Conservation (phyloP, 768 basidiomycete species). For the Mycena albidolilacea region DNA sequence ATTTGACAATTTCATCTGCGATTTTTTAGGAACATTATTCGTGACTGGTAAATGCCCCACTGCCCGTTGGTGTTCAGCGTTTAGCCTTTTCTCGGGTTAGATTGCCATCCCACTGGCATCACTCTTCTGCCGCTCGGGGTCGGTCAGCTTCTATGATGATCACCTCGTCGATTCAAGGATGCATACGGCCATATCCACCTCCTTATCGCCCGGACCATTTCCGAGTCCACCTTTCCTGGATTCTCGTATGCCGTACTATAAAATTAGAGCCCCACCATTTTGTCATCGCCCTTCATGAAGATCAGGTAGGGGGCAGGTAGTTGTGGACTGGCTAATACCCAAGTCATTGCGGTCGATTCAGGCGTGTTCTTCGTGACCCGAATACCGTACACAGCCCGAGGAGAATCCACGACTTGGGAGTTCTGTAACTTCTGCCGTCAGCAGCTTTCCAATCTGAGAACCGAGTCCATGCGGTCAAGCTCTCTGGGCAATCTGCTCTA, state of each 20-base stretch:
- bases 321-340: no score
- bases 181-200: neutral
- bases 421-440: constrained; percentile 5
- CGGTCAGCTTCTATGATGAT: constrained; percentile 26
- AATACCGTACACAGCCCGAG: constrained; percentile 6
- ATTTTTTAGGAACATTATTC: no score
- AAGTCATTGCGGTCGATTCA: neutral
- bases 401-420: constrained; percentile 10
- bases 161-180: neutral
- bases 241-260: neutral
- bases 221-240: neutral
- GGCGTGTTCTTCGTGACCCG: neutral
- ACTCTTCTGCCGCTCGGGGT: no score
- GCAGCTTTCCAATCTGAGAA: constrained; percentile 19
- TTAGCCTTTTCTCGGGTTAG: no score
- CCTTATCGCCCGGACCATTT: constrained; percentile 32
- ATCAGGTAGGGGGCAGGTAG: neutral
- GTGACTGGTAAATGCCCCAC: no score
- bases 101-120: no score
- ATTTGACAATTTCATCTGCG: no score
- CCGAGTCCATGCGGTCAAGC: constrained; percentile 21
- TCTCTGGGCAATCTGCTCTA: constrained; percentile 6
- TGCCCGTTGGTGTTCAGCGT: no score
- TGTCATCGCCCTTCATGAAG: neutral
- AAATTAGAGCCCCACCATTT: neutral